Base-by-base conservation (phyloP, 495 filamentous ascomycete species). In the Daldinia caldariorum region DNA sequence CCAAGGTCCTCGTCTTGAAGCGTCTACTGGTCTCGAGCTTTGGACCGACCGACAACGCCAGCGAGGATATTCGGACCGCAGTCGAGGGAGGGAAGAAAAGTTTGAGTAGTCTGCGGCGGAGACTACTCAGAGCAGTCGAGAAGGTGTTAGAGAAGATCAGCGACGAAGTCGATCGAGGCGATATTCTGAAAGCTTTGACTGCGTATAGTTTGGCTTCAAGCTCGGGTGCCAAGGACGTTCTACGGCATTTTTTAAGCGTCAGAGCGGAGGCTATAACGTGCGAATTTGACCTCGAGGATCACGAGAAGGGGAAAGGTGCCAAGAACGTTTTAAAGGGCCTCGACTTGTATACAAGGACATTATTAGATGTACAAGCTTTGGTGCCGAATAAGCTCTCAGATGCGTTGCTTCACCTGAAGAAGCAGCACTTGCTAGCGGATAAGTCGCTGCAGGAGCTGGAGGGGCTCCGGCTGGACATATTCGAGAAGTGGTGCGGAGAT, bases 121-220 rank as follows among this genome's bases (percentile, higher is more conserved):
- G 86, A 55, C 79, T 97, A 32, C 77, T 90, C 20, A 80, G 83
- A 43, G 86, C 86, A 6, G 87, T 97, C 53, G 87, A 95, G 69
- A 88, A 86, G 55, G 84, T 85, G 6, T 79, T 98, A 55, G 84
- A 85, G 43, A 85, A 83, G 57, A 73, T 78, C 31, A 78, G 82
- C 54, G 58, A 77, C 41, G 60, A 69, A 58, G 43, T 77, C 76
- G 26, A 85, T 83, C 35, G 80, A 18, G 82, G 85, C 26, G 83
- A 83, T 35, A 83, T 97, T 16, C 82, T 94, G 83, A 92, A 72
- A 55, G 86, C 87, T 12, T 83, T 98, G 75, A 89, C 87, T 38
- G 94, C 94, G 6, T 97, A 93, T 74, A 91, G 91, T 56, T 81
- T 99, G 20, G 88, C 89, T 0, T 95, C 91, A 7, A 96, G 88